A percentile compares a stretch with the other conserved stretches of the same genome.
These are phyloP conservation scores for Barbatosphaeria neglecta DNA, from an alignment of 495 filamentous ascomycete genomes.

Conservation along the genomic window DNA sequence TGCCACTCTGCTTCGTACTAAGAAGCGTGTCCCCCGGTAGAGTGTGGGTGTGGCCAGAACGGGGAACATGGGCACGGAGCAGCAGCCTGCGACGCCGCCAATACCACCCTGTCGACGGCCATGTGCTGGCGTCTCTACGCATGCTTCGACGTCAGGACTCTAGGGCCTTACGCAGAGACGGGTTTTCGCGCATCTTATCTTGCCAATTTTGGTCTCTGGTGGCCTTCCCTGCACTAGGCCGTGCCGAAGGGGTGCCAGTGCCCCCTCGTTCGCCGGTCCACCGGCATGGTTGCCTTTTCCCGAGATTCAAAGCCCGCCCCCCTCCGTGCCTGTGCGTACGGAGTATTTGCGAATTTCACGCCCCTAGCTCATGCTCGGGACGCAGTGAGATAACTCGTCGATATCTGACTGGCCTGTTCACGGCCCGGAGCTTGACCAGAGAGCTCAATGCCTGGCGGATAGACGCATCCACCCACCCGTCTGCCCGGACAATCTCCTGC, in stretches of 20 bases:
- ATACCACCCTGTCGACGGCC: not conserved
- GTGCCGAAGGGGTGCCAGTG: slow-evolving; percentile 11
- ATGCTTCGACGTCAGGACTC: not conserved
- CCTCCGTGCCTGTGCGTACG: too few species aligned
- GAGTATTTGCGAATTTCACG: slow-evolving; percentile 8
- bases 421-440: not conserved
- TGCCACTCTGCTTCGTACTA: too few species aligned
- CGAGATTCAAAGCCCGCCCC: slow-evolving; percentile 16
- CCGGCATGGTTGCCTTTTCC: slow-evolving; percentile 15
- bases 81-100: not conserved
- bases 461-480: not conserved
- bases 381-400: slow-evolving; percentile 20
- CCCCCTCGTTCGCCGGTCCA: slow-evolving; percentile 14
- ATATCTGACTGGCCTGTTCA: slow-evolving; percentile 20
- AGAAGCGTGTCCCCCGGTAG: not conserved
- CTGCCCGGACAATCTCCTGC: slow-evolving; percentile 1
- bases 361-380: slow-evolving; percentile 9
- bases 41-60: not conserved
- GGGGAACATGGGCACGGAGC: not conserved
- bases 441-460: not conserved
- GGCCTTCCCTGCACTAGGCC: slow-evolving; percentile 1
- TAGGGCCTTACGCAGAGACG: not conserved
- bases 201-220: not conserved
- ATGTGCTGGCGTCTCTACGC: not conserved
- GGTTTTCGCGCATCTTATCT: not conserved